phyloP scores from a whole-genome alignment of 305 asterid genomes.

The Solanum hybrid region DNA sequence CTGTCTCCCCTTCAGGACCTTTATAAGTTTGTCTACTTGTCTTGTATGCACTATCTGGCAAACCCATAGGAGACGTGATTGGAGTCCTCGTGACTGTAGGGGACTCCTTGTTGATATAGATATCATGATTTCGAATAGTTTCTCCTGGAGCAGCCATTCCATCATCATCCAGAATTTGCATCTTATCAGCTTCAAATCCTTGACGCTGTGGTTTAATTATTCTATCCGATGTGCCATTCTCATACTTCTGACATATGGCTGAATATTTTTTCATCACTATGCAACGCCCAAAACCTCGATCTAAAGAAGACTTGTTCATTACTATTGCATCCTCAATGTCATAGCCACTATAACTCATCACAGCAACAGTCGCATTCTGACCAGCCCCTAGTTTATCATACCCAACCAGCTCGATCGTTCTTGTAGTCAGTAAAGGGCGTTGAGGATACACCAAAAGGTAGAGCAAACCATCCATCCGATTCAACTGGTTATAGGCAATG shows the following conservation, averaged over 20 bases:
- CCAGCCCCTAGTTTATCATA: slow-evolving; percentile 98
- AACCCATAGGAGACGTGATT: slow-evolving; percentile 13
- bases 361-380: slow-evolving; percentile 97
- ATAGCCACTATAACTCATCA: slow-evolving; percentile 97
- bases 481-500: slow-evolving; percentile 89
- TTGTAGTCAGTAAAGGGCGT: slow-evolving; percentile 85
- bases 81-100: slow-evolving; percentile 41
- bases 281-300: slow-evolving; percentile 99
- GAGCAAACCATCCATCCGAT: slow-evolving; percentile 77
- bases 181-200: slow-evolving; percentile 43
- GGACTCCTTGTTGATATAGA: slow-evolving; percentile 61
- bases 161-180: slow-evolving; percentile 87
- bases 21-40: slow-evolving; percentile 46
- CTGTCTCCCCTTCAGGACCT: slow-evolving; percentile 81
- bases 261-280: slow-evolving; percentile 74
- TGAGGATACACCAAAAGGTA: slow-evolving; percentile 97
- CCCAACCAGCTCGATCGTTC: slow-evolving; percentile 86
- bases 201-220: slow-evolving; percentile 50
- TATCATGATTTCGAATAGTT: slow-evolving; percentile 54
- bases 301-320: slow-evolving; percentile 94
- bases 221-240: slow-evolving; percentile 52
- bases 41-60: slow-evolving; percentile 57
- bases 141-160: slow-evolving; percentile 97
- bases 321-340: slow-evolving; percentile 99
- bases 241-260: slow-evolving; percentile 54